Evolutionary conservation across 768 basidiomycete genomes (phyloP).

Genomic region (Tulasnella sp.): DNA sequence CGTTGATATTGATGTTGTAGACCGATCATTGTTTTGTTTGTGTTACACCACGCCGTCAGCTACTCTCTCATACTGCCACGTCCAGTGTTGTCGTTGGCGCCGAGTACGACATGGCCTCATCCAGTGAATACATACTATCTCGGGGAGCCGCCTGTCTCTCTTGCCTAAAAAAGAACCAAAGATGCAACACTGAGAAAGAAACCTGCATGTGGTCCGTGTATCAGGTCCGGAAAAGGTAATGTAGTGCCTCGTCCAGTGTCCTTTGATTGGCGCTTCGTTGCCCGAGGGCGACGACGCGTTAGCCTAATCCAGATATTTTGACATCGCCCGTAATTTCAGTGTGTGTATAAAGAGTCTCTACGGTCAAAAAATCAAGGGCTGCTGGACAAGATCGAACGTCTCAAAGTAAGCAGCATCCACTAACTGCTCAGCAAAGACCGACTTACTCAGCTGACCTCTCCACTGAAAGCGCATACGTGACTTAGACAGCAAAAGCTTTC

Average conservation of each 20-base stretch:
- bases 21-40: neutral
- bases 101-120: neutral
- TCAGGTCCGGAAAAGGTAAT: slow-evolving; percentile 18
- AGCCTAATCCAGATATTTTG: neutral
- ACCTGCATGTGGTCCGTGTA: slow-evolving; percentile 1
- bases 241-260: neutral
- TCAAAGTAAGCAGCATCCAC: neutral
- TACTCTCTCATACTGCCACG: neutral
- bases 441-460: neutral
- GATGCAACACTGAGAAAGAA: slow-evolving; percentile 15
- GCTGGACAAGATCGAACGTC: neutral
- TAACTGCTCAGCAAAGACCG: neutral
- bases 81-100: neutral
- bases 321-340: neutral
- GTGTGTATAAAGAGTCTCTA: slow-evolving; percentile 17
- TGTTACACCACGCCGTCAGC: neutral
- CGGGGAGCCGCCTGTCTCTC: slow-evolving; percentile 14
- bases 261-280: neutral
- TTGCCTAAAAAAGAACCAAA: slow-evolving; percentile 23
- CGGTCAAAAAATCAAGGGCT: neutral
- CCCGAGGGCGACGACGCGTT: neutral
- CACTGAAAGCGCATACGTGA: neutral
- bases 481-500: neutral
- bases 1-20: neutral
- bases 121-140: neutral